Evolutionary conservation across 2,329 filamentous ascomycete genomes (phyloP).

Genomic region (Piedraia hortae): DNA sequence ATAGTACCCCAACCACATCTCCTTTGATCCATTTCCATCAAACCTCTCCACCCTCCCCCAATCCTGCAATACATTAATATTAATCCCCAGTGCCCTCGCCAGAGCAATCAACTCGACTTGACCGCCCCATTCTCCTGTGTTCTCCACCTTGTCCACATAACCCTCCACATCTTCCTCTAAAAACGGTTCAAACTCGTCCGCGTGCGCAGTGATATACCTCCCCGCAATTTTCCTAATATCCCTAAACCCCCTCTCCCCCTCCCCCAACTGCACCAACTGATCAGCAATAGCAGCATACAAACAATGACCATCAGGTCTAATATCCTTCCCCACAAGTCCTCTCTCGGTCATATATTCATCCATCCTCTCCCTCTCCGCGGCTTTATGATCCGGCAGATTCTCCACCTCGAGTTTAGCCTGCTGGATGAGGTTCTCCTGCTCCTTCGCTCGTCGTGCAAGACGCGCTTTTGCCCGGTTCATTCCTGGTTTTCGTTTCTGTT

Average conservation of each 20-base stretch:
- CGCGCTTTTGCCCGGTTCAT: conserved; percentile 69
- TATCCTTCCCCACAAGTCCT: conserved; percentile 44
- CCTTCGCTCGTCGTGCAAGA: conserved; percentile 64
- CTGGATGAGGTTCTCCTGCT: conserved; percentile 40
- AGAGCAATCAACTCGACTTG: conserved; percentile 73
- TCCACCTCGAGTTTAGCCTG: conserved; percentile 51
- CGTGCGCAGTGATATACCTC: conserved; percentile 44
- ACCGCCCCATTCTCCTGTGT: conserved; percentile 89
- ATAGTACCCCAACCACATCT: conserved; percentile 85
- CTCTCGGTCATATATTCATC: conserved; percentile 33
- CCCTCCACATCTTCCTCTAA: conserved; percentile 50
- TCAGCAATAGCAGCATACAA: conserved; percentile 79
- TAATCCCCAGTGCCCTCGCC: conserved; percentile 49
- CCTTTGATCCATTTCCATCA: conserved; percentile 22
- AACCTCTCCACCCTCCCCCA: conserved; percentile 60
- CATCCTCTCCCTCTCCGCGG: conserved; percentile 44
- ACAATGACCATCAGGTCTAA: conserved; percentile 80
- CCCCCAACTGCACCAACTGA: conserved; percentile 29
- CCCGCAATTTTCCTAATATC: conserved; percentile 43
- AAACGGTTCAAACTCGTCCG: conserved; percentile 64
- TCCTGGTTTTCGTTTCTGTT: conserved; percentile 36
- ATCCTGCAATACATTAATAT: conserved; percentile 60
- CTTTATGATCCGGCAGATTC: conserved; percentile 43
- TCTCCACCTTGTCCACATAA: conserved; percentile 50
- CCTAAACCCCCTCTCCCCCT: conserved; percentile 25